These are phyloP conservation scores for Lavandula angustifolia DNA, from an alignment of 257 asterid genomes.

Conservation along the genomic window DNA sequence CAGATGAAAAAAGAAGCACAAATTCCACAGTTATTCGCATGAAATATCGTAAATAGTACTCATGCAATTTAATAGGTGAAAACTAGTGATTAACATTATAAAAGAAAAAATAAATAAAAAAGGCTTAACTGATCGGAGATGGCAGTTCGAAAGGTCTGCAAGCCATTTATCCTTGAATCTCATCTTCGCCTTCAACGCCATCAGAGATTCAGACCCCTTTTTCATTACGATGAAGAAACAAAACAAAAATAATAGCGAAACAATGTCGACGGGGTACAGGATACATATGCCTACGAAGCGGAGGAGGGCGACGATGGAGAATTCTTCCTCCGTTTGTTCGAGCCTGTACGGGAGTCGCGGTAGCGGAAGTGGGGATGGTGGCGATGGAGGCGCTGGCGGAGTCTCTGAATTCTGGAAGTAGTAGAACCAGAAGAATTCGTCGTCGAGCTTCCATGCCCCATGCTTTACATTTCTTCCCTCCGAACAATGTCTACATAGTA, in stretches of 20 bases:
- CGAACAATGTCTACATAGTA: no score
- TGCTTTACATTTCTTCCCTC: slow-evolving; percentile 18
- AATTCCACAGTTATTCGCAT: neutral
- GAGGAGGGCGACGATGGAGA: slow-evolving; percentile 86
- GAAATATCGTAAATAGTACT: slow-evolving; percentile 5
- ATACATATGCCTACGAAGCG: slow-evolving; percentile 57
- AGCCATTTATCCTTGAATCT: slow-evolving; percentile 92
- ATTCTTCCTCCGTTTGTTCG: slow-evolving; percentile 60
- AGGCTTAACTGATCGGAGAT: slow-evolving; percentile 74
- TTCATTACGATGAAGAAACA: slow-evolving; percentile 10
- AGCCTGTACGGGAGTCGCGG: slow-evolving; percentile 36
- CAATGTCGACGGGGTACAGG: neutral
- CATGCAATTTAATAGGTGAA: neutral
- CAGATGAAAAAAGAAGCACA: neutral
- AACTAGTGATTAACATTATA: neutral
- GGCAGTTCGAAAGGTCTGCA: slow-evolving; percentile 80
- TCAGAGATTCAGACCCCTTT: no score
- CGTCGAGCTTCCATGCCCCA: slow-evolving; percentile 75
- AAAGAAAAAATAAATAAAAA: neutral
- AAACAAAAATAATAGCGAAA: neutral
- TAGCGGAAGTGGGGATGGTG: slow-evolving; percentile 30
- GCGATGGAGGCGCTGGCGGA: slow-evolving; percentile 61
- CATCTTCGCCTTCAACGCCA: slow-evolving; percentile 81
- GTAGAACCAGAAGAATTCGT: slow-evolving; percentile 47
- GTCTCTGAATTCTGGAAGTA: slow-evolving; percentile 38